Conservation (phyloP, 116 monocot genomes). For the Cymodocea nodosa region DNA sequence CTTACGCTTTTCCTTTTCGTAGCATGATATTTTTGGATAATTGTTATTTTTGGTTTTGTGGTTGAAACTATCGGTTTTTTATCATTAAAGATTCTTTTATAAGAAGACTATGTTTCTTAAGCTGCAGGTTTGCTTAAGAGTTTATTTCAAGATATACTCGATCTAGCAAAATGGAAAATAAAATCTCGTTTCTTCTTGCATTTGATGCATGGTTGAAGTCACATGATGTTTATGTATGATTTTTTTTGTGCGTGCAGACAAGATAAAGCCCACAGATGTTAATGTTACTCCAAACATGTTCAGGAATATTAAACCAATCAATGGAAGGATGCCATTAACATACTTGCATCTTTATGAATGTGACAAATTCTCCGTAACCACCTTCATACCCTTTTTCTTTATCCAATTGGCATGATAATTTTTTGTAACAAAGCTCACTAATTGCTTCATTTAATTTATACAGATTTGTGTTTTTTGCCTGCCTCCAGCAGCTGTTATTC, state of each 20-base stretch:
- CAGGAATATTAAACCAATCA: constrained; percentile 4
- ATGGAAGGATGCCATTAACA: constrained; percentile 29
- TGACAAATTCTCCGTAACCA: constrained; percentile 57
- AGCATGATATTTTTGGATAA: no score
- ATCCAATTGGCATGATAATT: neutral
- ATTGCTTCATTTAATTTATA: constrained; percentile 8
- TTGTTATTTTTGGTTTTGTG: no score
- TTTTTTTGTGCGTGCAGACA: constrained; percentile 31
- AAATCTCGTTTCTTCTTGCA: neutral
- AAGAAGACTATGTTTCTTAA: neutral
- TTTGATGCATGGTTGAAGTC: neutral
- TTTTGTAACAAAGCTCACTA: neutral
- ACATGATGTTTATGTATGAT: neutral
- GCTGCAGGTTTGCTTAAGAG: neutral
- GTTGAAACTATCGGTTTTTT: no score
- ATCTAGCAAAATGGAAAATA: neutral
- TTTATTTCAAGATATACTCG: neutral
- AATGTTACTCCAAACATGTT: constrained; percentile 46
- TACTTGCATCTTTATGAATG: constrained; percentile 63
- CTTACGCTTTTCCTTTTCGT: no score
- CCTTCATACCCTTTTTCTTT: neutral
- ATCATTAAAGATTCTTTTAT: neutral
- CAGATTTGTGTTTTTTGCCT: constrained; percentile 91
- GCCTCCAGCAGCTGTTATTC: constrained; percentile 56
- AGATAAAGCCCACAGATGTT: constrained; percentile 56